phyloP scores from a whole-genome alignment of 2,329 filamentous ascomycete species.

The Scedosporium minutisporum region DNA sequence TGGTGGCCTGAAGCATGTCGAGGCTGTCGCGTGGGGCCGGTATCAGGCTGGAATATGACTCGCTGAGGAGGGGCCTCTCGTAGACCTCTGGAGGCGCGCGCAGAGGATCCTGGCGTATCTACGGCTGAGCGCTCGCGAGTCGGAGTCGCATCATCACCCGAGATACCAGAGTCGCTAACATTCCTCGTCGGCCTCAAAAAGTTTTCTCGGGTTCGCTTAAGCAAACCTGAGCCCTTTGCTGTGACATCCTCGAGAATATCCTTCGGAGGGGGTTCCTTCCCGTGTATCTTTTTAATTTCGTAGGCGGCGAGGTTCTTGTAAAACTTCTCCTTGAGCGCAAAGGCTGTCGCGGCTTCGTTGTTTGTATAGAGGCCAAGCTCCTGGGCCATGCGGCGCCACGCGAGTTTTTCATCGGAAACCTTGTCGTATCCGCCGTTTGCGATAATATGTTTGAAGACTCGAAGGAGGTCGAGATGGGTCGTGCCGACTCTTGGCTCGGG shows the following conservation, averaged over 20 bases:
- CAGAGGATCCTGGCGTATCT: slow-evolving; percentile 41
- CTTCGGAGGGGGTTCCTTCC: slow-evolving; percentile 73
- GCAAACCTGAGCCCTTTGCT: slow-evolving; percentile 72
- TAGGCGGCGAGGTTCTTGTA: slow-evolving; percentile 84
- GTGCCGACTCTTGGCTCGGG: slow-evolving; percentile 72
- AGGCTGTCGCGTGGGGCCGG: slow-evolving; percentile 47
- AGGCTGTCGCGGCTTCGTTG: slow-evolving; percentile 75
- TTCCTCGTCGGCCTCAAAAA: slow-evolving; percentile 42
- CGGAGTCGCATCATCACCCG: slow-evolving; percentile 51
- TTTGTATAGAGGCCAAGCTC: slow-evolving; percentile 66
- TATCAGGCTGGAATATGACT: slow-evolving; percentile 77
- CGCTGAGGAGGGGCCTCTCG: slow-evolving; percentile 78
- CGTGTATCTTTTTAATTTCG: slow-evolving; percentile 70
- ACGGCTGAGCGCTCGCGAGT: slow-evolving; percentile 40
- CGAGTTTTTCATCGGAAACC: slow-evolving; percentile 72
- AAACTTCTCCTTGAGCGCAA: slow-evolving; percentile 77
- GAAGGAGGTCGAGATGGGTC: slow-evolving; percentile 65
- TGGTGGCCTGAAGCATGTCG: slow-evolving; percentile 46
- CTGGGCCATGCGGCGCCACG: slow-evolving; percentile 71
- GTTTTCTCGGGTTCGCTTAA: slow-evolving; percentile 71
- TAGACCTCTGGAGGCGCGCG: slow-evolving; percentile 53
- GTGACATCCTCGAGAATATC: slow-evolving; percentile 83
- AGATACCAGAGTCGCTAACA: slow-evolving; percentile 50
- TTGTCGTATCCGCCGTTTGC: slow-evolving; percentile 78
- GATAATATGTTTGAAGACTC: slow-evolving; percentile 69